A percentile compares a stretch with the other conserved stretches of the same genome.
Evolutionary conservation across 163 green algal genomes (phyloP).

Genomic region (Chlamydomonas reinhardtii): DNA sequence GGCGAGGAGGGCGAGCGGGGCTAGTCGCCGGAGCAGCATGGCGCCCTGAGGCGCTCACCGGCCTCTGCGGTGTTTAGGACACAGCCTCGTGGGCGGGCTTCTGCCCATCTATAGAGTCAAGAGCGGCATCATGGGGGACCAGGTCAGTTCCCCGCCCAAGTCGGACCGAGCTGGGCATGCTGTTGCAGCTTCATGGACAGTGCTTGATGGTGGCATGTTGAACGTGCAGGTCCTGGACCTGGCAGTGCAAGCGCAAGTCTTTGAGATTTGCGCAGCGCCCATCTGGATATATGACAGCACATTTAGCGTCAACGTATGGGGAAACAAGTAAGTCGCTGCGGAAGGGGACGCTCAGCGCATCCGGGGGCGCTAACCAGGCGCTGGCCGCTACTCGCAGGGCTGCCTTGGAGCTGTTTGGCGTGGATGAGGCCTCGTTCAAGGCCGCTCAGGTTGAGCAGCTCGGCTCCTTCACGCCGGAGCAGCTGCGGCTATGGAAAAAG

Average conservation of each 20-base stretch:
- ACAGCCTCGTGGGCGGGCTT: conserved; percentile 8
- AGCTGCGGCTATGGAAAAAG: conserved; percentile 47
- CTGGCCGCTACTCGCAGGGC: conserved; percentile 42
- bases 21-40: conserved; percentile 45
- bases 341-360: too few species aligned
- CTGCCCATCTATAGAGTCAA: neutral
- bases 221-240: conserved; percentile 52
- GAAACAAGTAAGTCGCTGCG: conserved; percentile 54
- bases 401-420: conserved; percentile 54
- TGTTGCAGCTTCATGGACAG: neutral
- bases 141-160: neutral
- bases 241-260: conserved; percentile 40
- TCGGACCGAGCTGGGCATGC: neutral
- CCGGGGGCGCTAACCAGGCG: neutral
- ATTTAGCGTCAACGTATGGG: conserved; percentile 61
- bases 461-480: conserved; percentile 21
- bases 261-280: conserved; percentile 49
- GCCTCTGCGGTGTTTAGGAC: conserved; percentile 27
- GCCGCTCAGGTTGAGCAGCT: conserved; percentile 46
- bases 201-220: neutral
- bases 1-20: conserved; percentile 31
- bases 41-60: conserved; percentile 25
- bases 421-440: conserved; percentile 49
- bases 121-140: conserved; percentile 13
- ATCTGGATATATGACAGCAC: conserved; percentile 62